Evolutionary conservation across 1,284 basidiomycete species (phyloP).

Genomic region (Trichosporon asahii): DNA sequence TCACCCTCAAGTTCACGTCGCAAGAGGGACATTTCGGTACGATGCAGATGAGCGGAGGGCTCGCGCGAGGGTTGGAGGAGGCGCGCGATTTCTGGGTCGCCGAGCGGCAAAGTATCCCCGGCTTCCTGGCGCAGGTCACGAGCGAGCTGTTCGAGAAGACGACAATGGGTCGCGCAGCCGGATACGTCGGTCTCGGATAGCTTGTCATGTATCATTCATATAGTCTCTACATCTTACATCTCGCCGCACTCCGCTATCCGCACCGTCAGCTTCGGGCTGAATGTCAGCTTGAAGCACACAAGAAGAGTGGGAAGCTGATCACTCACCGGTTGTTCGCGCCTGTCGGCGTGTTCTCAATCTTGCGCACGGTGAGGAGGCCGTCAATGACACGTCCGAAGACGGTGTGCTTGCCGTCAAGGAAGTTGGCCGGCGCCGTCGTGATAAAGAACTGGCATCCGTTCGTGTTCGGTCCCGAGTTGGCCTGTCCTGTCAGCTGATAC

Average conservation of each 20-base stretch:
- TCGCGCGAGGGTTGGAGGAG: constrained; percentile 51
- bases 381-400: constrained; percentile 89
- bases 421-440: constrained; percentile 88
- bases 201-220: not conserved
- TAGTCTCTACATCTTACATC: constrained; percentile 46
- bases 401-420: constrained; percentile 89
- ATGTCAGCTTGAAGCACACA: constrained; percentile 7
- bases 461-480: constrained; percentile 86
- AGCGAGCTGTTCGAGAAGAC: constrained; percentile 55
- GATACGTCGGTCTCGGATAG: constrained; percentile 45
- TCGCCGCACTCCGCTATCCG: constrained; percentile 54
- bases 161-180: constrained; percentile 46
- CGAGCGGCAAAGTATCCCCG: constrained; percentile 55
- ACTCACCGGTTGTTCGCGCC: constrained; percentile 55
- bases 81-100: constrained; percentile 56
- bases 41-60: constrained; percentile 54
- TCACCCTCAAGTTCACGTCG: constrained; percentile 52
- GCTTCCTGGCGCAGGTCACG: constrained; percentile 56
- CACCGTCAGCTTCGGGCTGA: constrained; percentile 22
- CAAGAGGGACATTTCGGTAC: constrained; percentile 55
- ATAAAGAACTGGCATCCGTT: constrained; percentile 98
- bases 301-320: not conserved
- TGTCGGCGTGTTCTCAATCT: constrained; percentile 90
- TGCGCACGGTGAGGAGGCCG: constrained; percentile 82
- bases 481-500: constrained; percentile 55